Conservation (phyloP, 768 basidiomycete genomes). For the Calocybe indica region DNA sequence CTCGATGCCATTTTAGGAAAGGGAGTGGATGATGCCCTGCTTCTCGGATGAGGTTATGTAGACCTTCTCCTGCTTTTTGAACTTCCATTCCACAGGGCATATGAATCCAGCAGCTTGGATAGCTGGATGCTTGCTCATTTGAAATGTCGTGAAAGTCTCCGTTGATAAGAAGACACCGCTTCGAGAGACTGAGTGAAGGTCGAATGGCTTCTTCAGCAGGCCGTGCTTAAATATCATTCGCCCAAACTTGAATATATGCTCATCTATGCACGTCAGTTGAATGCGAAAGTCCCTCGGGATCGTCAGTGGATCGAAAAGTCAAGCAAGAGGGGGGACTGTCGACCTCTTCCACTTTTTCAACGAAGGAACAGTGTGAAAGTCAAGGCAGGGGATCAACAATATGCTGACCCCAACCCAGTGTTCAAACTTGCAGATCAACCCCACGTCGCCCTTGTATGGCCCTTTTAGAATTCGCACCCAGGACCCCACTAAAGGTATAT, state of each 20-base stretch:
- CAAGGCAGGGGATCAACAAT: no score
- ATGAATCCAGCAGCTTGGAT: background rate
- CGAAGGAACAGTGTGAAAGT: no score
- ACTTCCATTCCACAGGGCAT: constrained; percentile 3
- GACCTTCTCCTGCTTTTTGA: background rate
- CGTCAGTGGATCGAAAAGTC: no score
- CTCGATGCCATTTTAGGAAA: background rate
- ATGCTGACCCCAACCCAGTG: no score
- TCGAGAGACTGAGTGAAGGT: background rate
- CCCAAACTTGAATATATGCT: background rate
- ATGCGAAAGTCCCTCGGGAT: no score
- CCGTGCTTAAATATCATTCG: background rate
- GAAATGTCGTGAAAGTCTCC: background rate
- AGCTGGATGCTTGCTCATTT: background rate
- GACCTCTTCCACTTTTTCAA: no score
- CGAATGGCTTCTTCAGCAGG: background rate
- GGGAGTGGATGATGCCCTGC: background rate
- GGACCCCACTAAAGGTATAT: no score
- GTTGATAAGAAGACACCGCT: background rate
- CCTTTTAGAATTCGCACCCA: no score
- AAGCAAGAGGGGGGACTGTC: no score
- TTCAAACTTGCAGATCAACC: no score
- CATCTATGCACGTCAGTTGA: background rate
- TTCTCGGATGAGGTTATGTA: background rate
- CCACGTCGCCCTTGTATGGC: no score